Evolutionary conservation across 2,329 filamentous ascomycete species (phyloP), one percentile per base, ranked within the genome.

Genomic region (Clathrospora elynae): DNA sequence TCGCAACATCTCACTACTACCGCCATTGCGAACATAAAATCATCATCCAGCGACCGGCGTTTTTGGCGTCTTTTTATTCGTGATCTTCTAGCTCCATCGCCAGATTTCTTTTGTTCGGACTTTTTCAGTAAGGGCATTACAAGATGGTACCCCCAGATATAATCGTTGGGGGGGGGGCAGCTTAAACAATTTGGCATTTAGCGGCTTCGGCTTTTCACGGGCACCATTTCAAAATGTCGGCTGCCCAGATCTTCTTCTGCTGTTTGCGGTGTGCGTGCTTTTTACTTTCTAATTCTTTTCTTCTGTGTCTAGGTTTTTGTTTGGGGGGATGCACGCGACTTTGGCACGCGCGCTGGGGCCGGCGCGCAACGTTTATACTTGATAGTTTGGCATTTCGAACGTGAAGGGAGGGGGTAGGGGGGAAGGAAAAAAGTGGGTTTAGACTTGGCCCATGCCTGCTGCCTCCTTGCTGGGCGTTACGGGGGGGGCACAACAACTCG

Each of bases 181-280:
- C 38, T 43, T 28, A 42, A 18, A 31, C 22, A 34, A 30, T 37
- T 34, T 49, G 24, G 29, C 35, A 31, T 43, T 36, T 40, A 40
- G 36, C 36, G 36, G 28, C 25, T 37, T 40, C 23, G 19, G 25
- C 17, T 8, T 25, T 19, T 32, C 23, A 12, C 14, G 14, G 14
- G 11, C 32, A 19, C 29, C 13, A 26, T 12, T 12, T 26, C 24
- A 12, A 12, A 26, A 26, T 12, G 11, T 5, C 16, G 16, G 29
- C 11, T n/a, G n/a, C n/a, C n/a, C n/a, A n/a, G n/a, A n/a, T n/a
- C n/a, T n/a, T n/a, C n/a, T 32, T 19, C 10, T 32, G 10, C 10
- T 14, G 9, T 17, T 2, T 7, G 17, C 8, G 28, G 28, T n/a
- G 29, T 10, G 17, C 12, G 9, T 11, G 17, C 10, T 12, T 17